Evolutionary conservation across 140 eudicot species (phyloP).

Genomic region (Artemisia princeps): DNA sequence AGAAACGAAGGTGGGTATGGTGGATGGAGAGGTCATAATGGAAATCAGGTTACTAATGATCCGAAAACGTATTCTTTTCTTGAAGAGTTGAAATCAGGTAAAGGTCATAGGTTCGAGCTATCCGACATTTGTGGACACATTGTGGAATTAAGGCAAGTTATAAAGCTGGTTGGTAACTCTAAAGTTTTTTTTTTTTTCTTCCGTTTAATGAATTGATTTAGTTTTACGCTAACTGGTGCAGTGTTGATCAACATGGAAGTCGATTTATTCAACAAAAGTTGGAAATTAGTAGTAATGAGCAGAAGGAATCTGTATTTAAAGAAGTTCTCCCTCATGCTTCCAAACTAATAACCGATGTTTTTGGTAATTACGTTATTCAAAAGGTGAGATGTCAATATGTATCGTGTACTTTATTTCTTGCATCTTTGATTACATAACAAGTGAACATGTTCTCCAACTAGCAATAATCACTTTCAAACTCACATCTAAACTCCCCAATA

Average conservation of each 20-base stretch:
- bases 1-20: constrained; percentile 39
- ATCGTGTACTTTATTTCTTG: constrained; percentile 3
- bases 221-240: constrained; percentile 29
- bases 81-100: constrained; percentile 62
- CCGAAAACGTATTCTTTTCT: constrained; percentile 38
- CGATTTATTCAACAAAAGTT: constrained; percentile 70
- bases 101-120: constrained; percentile 50
- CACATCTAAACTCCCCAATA: not conserved
- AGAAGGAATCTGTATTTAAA: constrained; percentile 51
- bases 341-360: constrained; percentile 60
- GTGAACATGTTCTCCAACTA: not conserved
- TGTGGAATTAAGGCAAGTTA: constrained; percentile 55
- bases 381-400: constrained; percentile 34
- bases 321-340: constrained; percentile 67
- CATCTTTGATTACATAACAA: not conserved
- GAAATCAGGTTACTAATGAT: constrained; percentile 26
- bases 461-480: not conserved
- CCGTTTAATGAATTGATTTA: not conserved
- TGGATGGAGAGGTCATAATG: constrained; percentile 46
- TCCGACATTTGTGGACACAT: constrained; percentile 54
- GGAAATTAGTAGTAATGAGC: constrained; percentile 45
- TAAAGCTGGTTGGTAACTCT: not conserved
- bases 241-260: constrained; percentile 78
- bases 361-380: constrained; percentile 75
- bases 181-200: not conserved